phyloP scores from a whole-genome alignment of 75 land plant genomes.

The Chamaecyparis obtusa region DNA sequence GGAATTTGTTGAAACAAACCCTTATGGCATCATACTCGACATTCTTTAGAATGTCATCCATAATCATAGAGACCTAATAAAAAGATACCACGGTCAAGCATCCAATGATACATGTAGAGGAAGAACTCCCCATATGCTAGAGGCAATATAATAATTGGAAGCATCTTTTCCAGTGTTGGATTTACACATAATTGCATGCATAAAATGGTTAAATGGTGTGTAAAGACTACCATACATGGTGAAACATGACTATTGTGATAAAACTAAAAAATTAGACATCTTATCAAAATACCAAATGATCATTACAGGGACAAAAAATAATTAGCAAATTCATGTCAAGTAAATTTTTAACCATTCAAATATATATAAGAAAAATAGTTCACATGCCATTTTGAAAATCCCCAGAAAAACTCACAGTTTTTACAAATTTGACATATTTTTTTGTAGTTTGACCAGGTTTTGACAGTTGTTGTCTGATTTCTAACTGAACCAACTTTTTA shows the following conservation, averaged over 20 bases:
- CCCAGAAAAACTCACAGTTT: too few relatives aligned
- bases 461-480: too few relatives aligned
- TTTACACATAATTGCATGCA: neutral
- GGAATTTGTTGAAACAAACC: slow-evolving; percentile 91
- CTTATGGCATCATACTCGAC: slow-evolving; percentile 90
- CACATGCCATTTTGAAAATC: too few relatives aligned
- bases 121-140: neutral
- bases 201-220: neutral
- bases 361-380: too few relatives aligned
- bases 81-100: neutral
- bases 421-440: too few relatives aligned
- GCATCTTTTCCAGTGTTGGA: neutral
- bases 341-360: neutral
- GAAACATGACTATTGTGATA: neutral
- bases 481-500: too few relatives aligned
- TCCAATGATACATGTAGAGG: neutral
- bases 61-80: slow-evolving; percentile 71
- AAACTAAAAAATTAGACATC: neutral
- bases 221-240: neutral
- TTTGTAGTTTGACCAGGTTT: too few relatives aligned
- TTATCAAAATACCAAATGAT: neutral
- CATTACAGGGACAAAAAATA: neutral
- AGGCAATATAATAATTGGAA: neutral
- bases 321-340: neutral
- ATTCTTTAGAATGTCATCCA: slow-evolving; percentile 89